These are phyloP conservation scores for Paecilomyces niveus DNA, from an alignment of 2,329 filamentous ascomycete species.

Conservation along the genomic window DNA sequence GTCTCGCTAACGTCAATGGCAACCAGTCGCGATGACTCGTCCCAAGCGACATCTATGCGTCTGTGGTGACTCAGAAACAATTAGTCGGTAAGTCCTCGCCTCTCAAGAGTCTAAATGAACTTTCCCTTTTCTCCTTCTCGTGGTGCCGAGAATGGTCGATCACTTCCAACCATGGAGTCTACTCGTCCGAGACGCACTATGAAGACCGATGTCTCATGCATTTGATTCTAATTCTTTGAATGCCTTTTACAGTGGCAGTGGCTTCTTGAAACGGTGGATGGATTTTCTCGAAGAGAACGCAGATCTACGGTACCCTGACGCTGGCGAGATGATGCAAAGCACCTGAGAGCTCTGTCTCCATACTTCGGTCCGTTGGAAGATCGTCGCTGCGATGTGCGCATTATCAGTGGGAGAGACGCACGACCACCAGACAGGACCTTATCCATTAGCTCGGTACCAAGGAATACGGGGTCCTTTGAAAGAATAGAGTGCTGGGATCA, in stretches of 20 bases:
- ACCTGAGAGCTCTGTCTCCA: background rate
- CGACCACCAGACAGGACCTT: background rate
- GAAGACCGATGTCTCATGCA: background rate
- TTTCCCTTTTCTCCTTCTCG: background rate
- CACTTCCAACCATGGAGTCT: background rate
- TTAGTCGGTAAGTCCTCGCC: constrained; percentile 62
- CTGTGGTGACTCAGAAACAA: constrained; percentile 90
- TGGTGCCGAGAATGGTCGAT: background rate
- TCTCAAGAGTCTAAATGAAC: background rate
- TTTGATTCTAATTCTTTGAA: constrained; percentile 3
- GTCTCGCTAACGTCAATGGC: constrained; percentile 1
- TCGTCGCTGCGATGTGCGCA: background rate
- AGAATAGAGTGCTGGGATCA: background rate
- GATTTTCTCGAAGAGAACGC: constrained; percentile 79
- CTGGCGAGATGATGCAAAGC: constrained; percentile 26
- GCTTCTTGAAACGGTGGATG: constrained; percentile 89
- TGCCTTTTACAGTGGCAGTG: constrained; percentile 58
- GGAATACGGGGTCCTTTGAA: background rate
- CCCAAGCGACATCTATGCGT: constrained; percentile 85
- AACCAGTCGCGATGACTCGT: constrained; percentile 87
- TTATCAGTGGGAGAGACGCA: background rate
- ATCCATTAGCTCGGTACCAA: background rate
- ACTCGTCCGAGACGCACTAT: background rate
- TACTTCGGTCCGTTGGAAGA: background rate
- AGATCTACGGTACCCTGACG: constrained; percentile 80